Evolutionary conservation across 495 filamentous ascomycete genomes (phyloP).

Genomic region (Amniculicola lignicola): DNA sequence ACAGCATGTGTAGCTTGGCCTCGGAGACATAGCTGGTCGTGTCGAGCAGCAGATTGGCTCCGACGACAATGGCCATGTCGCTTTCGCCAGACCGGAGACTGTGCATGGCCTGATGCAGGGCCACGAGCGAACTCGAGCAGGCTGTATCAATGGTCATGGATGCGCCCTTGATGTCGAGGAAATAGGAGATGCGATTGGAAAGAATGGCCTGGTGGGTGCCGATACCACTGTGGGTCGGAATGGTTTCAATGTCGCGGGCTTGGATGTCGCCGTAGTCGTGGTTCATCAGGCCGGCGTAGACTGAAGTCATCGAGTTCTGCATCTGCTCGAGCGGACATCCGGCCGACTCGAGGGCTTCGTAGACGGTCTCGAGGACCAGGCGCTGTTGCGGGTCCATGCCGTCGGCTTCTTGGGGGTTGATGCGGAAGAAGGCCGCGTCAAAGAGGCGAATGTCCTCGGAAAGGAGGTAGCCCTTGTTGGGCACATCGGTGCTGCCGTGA

Average conservation of each 20-base stretch:
- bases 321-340: neutral
- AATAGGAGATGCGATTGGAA: constrained; percentile 20
- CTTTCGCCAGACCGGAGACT: neutral
- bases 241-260: neutral
- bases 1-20: constrained; percentile 19
- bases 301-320: neutral
- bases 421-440: constrained; percentile 11
- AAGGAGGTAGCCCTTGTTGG: constrained; percentile 10
- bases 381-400: constrained; percentile 22
- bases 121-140: constrained; percentile 9
- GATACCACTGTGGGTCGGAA: neutral
- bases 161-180: constrained; percentile 12
- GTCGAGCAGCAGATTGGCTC: neutral
- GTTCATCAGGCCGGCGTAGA: constrained; percentile 6
- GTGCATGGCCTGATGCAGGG: neutral
- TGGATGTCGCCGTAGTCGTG: constrained; percentile 5
- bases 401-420: constrained; percentile 1
- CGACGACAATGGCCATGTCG: neutral
- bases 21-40: too few relatives aligned
- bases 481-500: neutral
- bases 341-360: constrained; percentile 9
- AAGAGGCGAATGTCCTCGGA: constrained; percentile 3
- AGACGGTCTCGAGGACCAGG: constrained; percentile 11
- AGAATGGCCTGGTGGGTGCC: neutral
- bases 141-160: constrained; percentile 11